Conservation (phyloP, 306 rosid species). For the Dalbergia oliveri region DNA sequence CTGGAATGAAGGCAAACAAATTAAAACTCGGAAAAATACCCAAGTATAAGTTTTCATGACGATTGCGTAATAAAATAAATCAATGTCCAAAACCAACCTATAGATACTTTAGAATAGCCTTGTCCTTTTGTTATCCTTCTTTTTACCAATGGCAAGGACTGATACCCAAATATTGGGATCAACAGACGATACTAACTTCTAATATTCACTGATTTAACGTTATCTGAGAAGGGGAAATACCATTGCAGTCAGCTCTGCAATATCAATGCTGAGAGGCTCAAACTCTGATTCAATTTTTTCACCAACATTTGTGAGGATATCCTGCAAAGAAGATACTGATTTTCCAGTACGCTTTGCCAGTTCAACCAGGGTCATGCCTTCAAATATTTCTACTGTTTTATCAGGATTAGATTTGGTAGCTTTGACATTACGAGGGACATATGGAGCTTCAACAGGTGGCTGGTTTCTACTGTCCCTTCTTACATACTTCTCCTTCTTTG, state of each 20-base stretch:
- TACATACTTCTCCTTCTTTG: conserved; percentile 70
- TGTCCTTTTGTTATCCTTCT: background rate
- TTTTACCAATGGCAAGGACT: conserved; percentile 17
- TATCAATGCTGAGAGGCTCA: conserved; percentile 80
- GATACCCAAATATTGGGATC: conserved; percentile 24
- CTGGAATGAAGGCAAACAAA: conserved; percentile 34
- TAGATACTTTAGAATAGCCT: background rate
- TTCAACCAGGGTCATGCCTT: conserved; percentile 87
- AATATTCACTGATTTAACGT: conserved; percentile 38
- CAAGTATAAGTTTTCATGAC: conserved; percentile 11
- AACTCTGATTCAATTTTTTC: conserved; percentile 88
- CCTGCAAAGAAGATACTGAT: conserved; percentile 69
- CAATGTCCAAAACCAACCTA: background rate
- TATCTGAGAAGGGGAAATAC: conserved; percentile 57
- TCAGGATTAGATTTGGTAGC: conserved; percentile 59
- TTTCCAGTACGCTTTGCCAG: conserved; percentile 84
- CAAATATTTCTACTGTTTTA: conserved; percentile 85
- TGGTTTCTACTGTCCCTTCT: conserved; percentile 61
- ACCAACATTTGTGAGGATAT: conserved; percentile 76
- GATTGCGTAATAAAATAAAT: conserved; percentile 8
- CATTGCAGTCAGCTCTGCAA: conserved; percentile 86
- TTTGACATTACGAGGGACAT: conserved; percentile 68
- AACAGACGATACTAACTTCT: conserved; percentile 23
- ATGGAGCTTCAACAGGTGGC: conserved; percentile 83
- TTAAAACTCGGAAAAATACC: background rate